A percentile compares a stretch with the other conserved stretches of the same genome.
Conservation (phyloP, 129 eudicot species). For the Pittosporum tobira region DNA sequence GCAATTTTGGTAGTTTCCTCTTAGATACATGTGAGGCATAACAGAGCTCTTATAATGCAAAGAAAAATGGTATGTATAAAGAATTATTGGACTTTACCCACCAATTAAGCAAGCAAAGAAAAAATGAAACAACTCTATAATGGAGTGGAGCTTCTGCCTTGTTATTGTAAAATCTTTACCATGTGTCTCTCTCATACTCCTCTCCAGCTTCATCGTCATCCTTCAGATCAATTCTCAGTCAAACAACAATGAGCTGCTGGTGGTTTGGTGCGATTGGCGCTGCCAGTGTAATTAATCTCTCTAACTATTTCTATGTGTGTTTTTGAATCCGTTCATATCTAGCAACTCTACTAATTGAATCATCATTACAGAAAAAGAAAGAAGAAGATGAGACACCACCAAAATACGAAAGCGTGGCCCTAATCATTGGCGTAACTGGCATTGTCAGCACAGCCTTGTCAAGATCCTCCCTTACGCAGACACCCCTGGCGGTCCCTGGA, state of each 20-base stretch:
- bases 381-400: constrained; percentile 49
- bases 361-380: constrained; percentile 39
- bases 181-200: no score
- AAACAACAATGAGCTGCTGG: constrained; percentile 53
- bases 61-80: no score
- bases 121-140: no score
- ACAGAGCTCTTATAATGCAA: no score
- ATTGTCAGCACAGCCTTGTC: constrained; percentile 73
- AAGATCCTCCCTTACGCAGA: constrained; percentile 58
- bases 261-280: constrained; percentile 68
- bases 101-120: no score
- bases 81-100: no score
- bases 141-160: no score
- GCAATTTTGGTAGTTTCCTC: no score
- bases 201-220: neutral
- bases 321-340: neutral
- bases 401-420: constrained; percentile 53
- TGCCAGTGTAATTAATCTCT: constrained; percentile 23
- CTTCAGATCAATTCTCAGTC: neutral
- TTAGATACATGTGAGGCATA: no score
- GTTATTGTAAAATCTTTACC: neutral
- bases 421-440: constrained; percentile 69
- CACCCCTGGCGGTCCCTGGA: no score
- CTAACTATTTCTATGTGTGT: constrained; percentile 2
- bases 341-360: neutral